A percentile compares a stretch with the other conserved stretches of the same genome.
These are phyloP conservation scores for Aquanectria penicillioides DNA, from an alignment of 2,329 filamentous ascomycete genomes.

Conservation along the genomic window DNA sequence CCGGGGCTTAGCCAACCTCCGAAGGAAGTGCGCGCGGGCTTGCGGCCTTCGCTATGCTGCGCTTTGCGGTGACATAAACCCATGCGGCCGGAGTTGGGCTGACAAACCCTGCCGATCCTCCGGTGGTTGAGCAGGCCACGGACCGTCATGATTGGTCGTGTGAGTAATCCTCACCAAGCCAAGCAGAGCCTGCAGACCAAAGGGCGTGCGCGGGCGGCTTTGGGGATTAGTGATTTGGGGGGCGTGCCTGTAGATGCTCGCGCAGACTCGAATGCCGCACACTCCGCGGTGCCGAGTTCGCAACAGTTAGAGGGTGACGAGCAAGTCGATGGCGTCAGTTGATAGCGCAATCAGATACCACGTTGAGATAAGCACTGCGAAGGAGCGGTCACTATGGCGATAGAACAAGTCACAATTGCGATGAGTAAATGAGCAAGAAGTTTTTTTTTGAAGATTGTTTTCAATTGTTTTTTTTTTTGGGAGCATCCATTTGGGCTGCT, in stretches of 20 bases:
- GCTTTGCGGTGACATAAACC: not conserved
- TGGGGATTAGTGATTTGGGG: too few species aligned
- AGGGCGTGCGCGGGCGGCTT: too few species aligned
- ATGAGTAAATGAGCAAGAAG: slow-evolving; percentile 5
- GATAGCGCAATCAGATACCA: slow-evolving; percentile 1
- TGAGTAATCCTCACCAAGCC: not conserved
- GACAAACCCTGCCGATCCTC: slow-evolving; percentile 7
- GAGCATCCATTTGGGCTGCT: slow-evolving; percentile 17
- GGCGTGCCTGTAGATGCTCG: too few species aligned
- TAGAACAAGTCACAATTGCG: slow-evolving; percentile 18
- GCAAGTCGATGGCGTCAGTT: not conserved
- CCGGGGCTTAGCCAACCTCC: too few species aligned
- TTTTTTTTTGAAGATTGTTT: slow-evolving; percentile 36
- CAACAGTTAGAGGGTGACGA: too few species aligned
- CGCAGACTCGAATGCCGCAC: too few species aligned
- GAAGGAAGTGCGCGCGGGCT: too few species aligned
- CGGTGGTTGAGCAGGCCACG: not conserved
- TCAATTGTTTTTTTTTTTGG: slow-evolving; percentile 24
- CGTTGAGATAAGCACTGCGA: slow-evolving; percentile 24
- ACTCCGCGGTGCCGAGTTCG: too few species aligned
- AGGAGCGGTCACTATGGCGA: slow-evolving; percentile 22
- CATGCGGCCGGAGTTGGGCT: slow-evolving; percentile 7
- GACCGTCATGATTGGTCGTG: not conserved
- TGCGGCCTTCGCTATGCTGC: too few species aligned
- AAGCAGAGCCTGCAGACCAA: not conserved